A percentile compares a stretch with the other conserved stretches of the same genome.
Evolutionary conservation across 352 stramenopile species (phyloP).

Genomic region (Nothophytophthora sp.): DNA sequence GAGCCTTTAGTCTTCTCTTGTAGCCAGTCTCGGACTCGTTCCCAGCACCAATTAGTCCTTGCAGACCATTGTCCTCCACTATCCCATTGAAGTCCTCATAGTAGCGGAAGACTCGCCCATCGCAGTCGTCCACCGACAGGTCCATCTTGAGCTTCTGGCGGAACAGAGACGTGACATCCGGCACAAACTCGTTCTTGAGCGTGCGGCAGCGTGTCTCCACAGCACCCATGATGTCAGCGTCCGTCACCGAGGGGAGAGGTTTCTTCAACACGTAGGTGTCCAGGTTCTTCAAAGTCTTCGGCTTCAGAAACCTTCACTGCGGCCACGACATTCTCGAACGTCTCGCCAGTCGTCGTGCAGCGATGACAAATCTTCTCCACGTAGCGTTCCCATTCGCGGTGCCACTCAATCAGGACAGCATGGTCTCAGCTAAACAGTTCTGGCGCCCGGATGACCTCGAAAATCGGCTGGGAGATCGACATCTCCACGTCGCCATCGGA

Average conservation of each 20-base stretch:
- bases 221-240: slow-evolving; percentile 2
- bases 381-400: slow-evolving; percentile 5
- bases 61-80: slow-evolving; percentile 1
- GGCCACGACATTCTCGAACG: slow-evolving; percentile 8
- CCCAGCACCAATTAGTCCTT: slow-evolving; percentile 1
- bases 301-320: slow-evolving; percentile 8
- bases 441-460: neutral
- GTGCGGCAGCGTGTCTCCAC: neutral
- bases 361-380: slow-evolving; percentile 8
- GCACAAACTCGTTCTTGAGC: slow-evolving; percentile 8
- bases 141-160: slow-evolving; percentile 1
- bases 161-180: slow-evolving; percentile 9
- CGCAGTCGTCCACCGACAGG: slow-evolving; percentile 5
- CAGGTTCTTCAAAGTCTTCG: slow-evolving; percentile 2
- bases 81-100: slow-evolving; percentile 7
- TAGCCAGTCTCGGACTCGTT: neutral
- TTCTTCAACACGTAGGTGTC: slow-evolving; percentile 8
- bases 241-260: neutral
- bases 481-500: too few species aligned
- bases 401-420: slow-evolving; percentile 4
- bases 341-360: slow-evolving; percentile 9
- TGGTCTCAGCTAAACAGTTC: neutral
- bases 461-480: too few species aligned
- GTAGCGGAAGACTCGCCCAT: slow-evolving; percentile 3
- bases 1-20: slow-evolving; percentile 1